A percentile compares a stretch with the other conserved stretches of the same genome.
phyloP scores from a whole-genome alignment of 768 basidiomycete species.

The Termitomyces titanicus region DNA sequence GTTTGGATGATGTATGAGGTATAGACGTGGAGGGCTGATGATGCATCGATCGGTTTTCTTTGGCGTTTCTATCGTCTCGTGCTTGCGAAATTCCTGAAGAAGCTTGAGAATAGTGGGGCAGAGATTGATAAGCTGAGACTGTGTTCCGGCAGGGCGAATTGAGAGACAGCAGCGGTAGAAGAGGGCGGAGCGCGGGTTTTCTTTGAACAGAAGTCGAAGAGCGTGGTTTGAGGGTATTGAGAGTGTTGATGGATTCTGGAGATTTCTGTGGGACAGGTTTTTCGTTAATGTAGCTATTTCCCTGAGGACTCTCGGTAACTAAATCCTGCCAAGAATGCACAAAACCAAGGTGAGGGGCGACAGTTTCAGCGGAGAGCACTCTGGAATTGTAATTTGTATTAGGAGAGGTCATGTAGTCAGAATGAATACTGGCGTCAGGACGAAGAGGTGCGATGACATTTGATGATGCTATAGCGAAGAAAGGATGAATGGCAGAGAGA shows the following conservation, averaged over 20 bases:
- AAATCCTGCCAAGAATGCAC: neutral
- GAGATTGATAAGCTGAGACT: neutral
- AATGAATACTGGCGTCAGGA: neutral
- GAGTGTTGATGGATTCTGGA: neutral
- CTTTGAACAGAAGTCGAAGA: neutral
- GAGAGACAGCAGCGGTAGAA: neutral
- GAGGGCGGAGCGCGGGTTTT: neutral
- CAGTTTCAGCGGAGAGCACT: neutral
- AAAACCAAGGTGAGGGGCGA: neutral
- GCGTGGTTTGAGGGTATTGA: neutral
- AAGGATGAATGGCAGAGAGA: neutral
- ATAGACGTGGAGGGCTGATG: neutral
- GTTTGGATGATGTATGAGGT: neutral
- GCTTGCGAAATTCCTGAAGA: neutral
- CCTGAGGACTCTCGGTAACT: neutral
- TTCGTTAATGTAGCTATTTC: neutral
- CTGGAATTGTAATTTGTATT: neutral
- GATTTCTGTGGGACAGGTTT: neutral
- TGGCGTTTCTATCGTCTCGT: neutral
- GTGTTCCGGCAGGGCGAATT: neutral
- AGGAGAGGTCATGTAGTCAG: neutral
- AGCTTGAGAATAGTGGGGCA: neutral
- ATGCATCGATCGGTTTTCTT: constrained; percentile 3
- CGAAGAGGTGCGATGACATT: neutral
- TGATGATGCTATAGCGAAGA: neutral